Base-by-base conservation (phyloP, 306 rosid species). In the Senna siamea region DNA sequence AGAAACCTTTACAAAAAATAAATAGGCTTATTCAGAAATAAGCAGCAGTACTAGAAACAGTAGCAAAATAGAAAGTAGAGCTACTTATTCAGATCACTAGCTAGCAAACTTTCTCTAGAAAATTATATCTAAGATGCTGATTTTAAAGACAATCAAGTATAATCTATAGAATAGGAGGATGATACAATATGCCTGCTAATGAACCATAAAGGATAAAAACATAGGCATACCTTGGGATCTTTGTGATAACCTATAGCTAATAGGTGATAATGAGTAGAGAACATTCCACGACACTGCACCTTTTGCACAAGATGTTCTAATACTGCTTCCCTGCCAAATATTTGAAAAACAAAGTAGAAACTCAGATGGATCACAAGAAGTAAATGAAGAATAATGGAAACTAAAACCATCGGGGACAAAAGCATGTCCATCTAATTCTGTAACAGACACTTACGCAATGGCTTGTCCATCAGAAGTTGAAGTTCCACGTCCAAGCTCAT, bases 401-500 rank as follows among this genome's bases (percentile, higher is more conserved):
- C 15, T 15, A 66, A 72, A 51, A 19, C 10, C 52, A 41, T 1
- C 64, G 32, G 59, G 55, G 76, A 63, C 23, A 60, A 72, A 30
- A 19, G 23, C 18, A 14, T 71, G 43, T 6, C 54, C 40, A 19
- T n/a, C 68, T 48, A 79, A 35, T 38, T 2, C n/a, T 43, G 61
- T 53, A 35, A 57, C 12, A 38, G 60, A 62, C 73, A 63, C 94
- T 61, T 72, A 88, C 98, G 97, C 99, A 85, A 94, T 92, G 81
- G 99, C 99, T 80, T 94, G 97, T 62, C 98, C 99, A 80, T 94
- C 99, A 38, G 99, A 90, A 78, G 99, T 94, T 75, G 97, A 88
- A 32, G 99, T 94, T 66, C 99, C 99, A 53, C 99, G 97, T 59
- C 99, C 99, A 83, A 94, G 99, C 78, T 94, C 99, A 86, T 92